Percentiles rank a stretch among this genome's conserved stretches.
phyloP scores from a whole-genome alignment of 2,329 filamentous ascomycete species.

The Cordyceps pruinosa region DNA sequence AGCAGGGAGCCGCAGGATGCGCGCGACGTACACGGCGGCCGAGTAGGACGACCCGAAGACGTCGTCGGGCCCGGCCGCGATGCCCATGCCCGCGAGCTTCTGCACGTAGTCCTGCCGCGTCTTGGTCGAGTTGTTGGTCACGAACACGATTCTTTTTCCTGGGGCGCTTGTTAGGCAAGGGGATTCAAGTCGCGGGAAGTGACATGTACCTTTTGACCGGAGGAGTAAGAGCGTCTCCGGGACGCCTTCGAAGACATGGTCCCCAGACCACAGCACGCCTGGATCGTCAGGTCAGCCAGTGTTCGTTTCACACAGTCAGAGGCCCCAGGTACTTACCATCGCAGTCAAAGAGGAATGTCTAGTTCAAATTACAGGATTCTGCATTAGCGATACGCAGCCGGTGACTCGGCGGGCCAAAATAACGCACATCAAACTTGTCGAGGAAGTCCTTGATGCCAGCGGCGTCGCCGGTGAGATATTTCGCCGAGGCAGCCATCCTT shows the following conservation, averaged over 20 bases:
- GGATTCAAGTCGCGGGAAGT: background rate
- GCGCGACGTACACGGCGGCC: slow-evolving; percentile 88
- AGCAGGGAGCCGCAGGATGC: slow-evolving; percentile 72
- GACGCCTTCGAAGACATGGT: slow-evolving; percentile 78
- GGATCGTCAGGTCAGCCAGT: slow-evolving; percentile 15
- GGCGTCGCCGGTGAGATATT: slow-evolving; percentile 72
- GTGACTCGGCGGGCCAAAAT: slow-evolving; percentile 16
- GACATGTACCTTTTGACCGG: slow-evolving; percentile 61
- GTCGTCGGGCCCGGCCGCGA: slow-evolving; percentile 75
- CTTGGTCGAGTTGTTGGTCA: slow-evolving; percentile 98
- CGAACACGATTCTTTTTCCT: slow-evolving; percentile 92
- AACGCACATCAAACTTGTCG: slow-evolving; percentile 81
- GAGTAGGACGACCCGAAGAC: slow-evolving; percentile 96
- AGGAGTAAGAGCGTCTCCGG: slow-evolving; percentile 81
- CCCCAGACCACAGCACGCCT: slow-evolving; percentile 96
- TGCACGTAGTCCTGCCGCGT: slow-evolving; percentile 87
- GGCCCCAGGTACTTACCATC: slow-evolving; percentile 59
- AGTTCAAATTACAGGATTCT: slow-evolving; percentile 5
- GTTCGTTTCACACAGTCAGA: background rate
- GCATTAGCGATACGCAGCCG: background rate
- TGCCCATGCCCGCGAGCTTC: slow-evolving; percentile 77
- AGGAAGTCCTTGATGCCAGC: slow-evolving; percentile 75
- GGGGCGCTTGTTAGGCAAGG: background rate
- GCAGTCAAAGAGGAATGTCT: slow-evolving; percentile 94
- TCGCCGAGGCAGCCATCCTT: slow-evolving; percentile 29